A percentile compares a stretch with the other conserved stretches of the same genome.
Conservation (phyloP, 2,329 filamentous ascomycete genomes). For the Penicillium polonicum region DNA sequence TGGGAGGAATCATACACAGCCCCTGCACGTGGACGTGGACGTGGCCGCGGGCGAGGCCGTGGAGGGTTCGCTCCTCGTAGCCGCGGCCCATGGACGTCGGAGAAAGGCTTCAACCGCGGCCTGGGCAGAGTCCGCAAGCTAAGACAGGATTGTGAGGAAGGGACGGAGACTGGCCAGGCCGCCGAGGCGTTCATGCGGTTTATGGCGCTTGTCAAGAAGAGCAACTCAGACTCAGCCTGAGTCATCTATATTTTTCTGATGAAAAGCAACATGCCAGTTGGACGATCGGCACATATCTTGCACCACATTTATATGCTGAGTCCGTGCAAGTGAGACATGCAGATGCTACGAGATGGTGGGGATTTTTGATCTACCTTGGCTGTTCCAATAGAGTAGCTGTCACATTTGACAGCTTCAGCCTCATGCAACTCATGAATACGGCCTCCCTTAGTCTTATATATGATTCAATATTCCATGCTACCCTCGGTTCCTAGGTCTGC, state of each 20-base stretch:
- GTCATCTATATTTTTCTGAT: not conserved
- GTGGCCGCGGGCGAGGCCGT: constrained; percentile 29
- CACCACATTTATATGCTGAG: not conserved
- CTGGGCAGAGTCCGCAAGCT: constrained; percentile 40
- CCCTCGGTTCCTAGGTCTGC: too few species aligned
- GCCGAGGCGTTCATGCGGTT: constrained; percentile 42
- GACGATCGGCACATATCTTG: not conserved
- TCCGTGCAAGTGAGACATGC: constrained; percentile 7
- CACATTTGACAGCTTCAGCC: constrained; percentile 4
- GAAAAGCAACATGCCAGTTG: not conserved
- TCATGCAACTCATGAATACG: not conserved
- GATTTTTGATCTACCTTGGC: not conserved
- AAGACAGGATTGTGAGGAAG: constrained; percentile 39
- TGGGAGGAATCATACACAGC: constrained; percentile 37
- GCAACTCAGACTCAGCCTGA: constrained; percentile 5
- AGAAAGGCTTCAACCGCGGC: constrained; percentile 46
- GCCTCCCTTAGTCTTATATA: not conserved
- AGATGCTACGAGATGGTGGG: constrained; percentile 1
- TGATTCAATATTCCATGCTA: not conserved
- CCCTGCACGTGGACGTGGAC: constrained; percentile 24
- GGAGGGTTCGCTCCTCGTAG: constrained; percentile 27
- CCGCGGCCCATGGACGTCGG: constrained; percentile 41
- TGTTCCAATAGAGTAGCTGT: constrained; percentile 3
- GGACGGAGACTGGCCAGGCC: constrained; percentile 29
- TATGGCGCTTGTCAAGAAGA: constrained; percentile 32